Percentiles rank a stretch among this genome's conserved stretches.
These are phyloP conservation scores for Viola odorata DNA, from an alignment of 345 rosid species.

Conservation along the genomic window DNA sequence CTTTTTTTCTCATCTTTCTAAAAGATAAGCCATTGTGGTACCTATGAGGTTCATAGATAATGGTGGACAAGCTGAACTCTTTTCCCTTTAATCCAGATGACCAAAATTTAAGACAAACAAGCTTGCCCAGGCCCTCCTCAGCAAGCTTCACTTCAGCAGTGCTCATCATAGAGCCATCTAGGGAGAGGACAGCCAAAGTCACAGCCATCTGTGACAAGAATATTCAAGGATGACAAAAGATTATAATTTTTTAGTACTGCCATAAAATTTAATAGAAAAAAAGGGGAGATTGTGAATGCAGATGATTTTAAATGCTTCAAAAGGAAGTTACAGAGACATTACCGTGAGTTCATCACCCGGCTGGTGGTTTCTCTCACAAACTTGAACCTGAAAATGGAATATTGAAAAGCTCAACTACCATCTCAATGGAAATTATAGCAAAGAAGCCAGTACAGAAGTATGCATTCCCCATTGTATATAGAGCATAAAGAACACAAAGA, in stretches of 20 bases:
- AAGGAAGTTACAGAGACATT: conserved; percentile 13
- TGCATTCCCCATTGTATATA: not conserved
- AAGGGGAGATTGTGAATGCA: not conserved
- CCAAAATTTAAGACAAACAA: conserved; percentile 90
- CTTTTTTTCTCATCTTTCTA: not conserved
- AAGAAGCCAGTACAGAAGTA: not conserved
- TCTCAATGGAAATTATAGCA: not conserved
- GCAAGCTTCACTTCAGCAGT: conserved; percentile 82
- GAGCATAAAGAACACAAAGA: not conserved
- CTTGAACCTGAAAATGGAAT: conserved; percentile 59
- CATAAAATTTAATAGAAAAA: not conserved
- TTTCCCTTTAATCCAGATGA: conserved; percentile 43
- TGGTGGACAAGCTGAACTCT: conserved; percentile 64
- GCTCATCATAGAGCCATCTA: conserved; percentile 74
- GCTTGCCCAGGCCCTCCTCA: conserved; percentile 85
- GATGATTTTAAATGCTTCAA: not conserved
- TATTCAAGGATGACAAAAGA: conserved; percentile 12
- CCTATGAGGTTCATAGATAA: conserved; percentile 96
- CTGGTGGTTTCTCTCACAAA: conserved; percentile 96
- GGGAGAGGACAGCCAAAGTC: conserved; percentile 69
- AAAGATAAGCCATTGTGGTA: conserved; percentile 12
- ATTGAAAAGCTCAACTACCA: conserved; percentile 12
- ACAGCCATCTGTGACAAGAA: conserved; percentile 53
- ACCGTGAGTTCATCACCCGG: conserved; percentile 91
- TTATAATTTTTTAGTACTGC: not conserved